Conservation (phyloP, 2,329 filamentous ascomycete genomes). For the Fusarium xylarioides region DNA sequence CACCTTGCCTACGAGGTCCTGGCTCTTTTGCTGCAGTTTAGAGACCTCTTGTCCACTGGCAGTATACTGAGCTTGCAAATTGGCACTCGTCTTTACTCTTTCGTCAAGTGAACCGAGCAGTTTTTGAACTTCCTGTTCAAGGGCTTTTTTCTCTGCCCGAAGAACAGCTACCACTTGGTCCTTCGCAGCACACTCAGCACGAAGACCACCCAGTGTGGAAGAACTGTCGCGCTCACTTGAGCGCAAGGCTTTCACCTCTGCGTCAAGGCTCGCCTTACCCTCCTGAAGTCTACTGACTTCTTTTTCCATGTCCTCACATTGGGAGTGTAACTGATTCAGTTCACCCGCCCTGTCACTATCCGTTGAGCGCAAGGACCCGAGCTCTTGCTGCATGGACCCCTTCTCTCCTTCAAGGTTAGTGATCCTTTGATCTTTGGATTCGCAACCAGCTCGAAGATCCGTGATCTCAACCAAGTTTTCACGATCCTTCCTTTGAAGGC, state of each 20-base stretch:
- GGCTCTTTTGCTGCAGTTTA: not conserved
- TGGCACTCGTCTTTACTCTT: not conserved
- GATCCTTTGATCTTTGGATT: not conserved
- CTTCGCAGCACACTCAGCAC: not conserved
- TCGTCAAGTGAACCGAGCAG: not conserved
- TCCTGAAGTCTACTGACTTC: not conserved
- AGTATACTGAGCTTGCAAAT: not conserved
- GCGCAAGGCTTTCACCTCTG: no score
- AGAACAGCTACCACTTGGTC: not conserved
- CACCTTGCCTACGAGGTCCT: not conserved
- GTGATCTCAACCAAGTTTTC: not conserved
- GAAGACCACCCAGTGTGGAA: not conserved
- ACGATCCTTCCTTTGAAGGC: not conserved
- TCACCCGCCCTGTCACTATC: not conserved
- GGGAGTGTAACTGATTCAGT: not conserved
- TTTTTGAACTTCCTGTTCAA: not conserved
- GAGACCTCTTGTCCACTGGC: not conserved
- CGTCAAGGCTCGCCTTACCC: no score
- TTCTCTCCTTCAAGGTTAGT: not conserved
- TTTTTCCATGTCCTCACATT: not conserved
- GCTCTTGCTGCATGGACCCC: not conserved
- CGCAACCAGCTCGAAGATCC: not conserved
- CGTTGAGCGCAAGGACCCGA: not conserved
- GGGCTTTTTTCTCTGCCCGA: not conserved
- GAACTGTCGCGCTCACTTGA: not conserved